These are phyloP conservation scores for Furcasterigmium furcatum DNA, from an alignment of 2,329 filamentous ascomycete species.

Conservation along the genomic window DNA sequence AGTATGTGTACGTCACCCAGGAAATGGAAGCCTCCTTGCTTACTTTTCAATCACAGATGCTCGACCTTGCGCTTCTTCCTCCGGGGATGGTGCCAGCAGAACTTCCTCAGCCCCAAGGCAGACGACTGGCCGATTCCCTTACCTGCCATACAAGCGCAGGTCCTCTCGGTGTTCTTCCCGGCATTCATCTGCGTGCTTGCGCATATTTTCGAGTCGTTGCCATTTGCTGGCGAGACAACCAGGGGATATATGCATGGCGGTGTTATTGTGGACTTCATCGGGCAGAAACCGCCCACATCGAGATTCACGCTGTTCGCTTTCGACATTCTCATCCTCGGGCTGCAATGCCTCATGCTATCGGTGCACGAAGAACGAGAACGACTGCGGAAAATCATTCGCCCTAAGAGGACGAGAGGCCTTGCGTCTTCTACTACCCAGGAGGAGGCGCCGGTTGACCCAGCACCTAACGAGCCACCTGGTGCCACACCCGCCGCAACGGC, in stretches of 20 bases:
- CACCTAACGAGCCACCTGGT: too few relatives aligned
- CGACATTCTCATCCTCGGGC: conserved; percentile 50
- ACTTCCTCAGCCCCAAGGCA: conserved; percentile 62
- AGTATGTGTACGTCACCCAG: conserved; percentile 42
- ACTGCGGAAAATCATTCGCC: conserved; percentile 37
- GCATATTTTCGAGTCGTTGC: conserved; percentile 53
- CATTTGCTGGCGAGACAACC: conserved; percentile 56
- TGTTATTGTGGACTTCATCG: conserved; percentile 65
- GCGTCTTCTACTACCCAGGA: too few relatives aligned
- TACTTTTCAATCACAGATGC: conserved; percentile 42
- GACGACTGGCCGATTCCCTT: conserved; percentile 52
- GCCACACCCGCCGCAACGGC: too few relatives aligned
- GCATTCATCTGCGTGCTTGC: conserved; percentile 59
- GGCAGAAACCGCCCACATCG: conserved; percentile 60
- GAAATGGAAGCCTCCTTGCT: neutral
- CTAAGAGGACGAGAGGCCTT: conserved; percentile 6
- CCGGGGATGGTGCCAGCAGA: conserved; percentile 55
- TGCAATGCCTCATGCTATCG: conserved; percentile 64
- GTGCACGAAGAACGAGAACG: conserved; percentile 59
- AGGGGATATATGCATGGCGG: conserved; percentile 67
- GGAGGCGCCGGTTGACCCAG: too few relatives aligned
- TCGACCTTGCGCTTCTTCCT: conserved; percentile 61
- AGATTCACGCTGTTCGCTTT: conserved; percentile 51
- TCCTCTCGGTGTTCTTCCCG: conserved; percentile 55
- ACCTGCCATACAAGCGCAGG: conserved; percentile 53